Evolutionary conservation across 1,284 basidiomycete species (phyloP).

Genomic region (Puccinia polysora): DNA sequence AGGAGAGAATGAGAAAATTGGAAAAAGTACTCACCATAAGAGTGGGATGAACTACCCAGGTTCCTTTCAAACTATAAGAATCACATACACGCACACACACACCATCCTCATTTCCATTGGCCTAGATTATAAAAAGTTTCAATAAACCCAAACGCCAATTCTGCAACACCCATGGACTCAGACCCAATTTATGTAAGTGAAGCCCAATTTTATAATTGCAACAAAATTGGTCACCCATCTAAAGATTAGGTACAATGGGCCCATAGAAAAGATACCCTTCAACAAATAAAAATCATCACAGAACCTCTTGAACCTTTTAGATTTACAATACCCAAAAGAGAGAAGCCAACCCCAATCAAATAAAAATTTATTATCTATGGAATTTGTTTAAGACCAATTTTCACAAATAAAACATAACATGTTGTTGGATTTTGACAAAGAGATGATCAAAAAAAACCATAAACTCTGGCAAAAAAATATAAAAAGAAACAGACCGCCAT

Average conservation of each 20-base stretch:
- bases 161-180: slow-evolving; percentile 22
- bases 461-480: neutral
- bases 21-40: neutral
- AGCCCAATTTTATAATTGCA: slow-evolving; percentile 15
- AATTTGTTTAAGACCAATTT: neutral
- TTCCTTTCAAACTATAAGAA: neutral
- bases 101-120: neutral
- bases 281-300: neutral
- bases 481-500: neutral
- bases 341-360: neutral
- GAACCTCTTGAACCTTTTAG: neutral
- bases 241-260: slow-evolving; percentile 21
- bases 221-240: slow-evolving; percentile 19
- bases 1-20: neutral
- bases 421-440: neutral
- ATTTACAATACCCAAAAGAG: neutral
- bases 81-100: too few species aligned
- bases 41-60: neutral
- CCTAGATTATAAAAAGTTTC: neutral
- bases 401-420: too few species aligned
- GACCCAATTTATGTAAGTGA: slow-evolving; percentile 3
- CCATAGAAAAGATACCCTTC: neutral
- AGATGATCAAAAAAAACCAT: too few species aligned
- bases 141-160: neutral
- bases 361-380: neutral